These are phyloP conservation scores for Penicillium herquei DNA, from an alignment of 495 filamentous ascomycete genomes.

Conservation along the genomic window DNA sequence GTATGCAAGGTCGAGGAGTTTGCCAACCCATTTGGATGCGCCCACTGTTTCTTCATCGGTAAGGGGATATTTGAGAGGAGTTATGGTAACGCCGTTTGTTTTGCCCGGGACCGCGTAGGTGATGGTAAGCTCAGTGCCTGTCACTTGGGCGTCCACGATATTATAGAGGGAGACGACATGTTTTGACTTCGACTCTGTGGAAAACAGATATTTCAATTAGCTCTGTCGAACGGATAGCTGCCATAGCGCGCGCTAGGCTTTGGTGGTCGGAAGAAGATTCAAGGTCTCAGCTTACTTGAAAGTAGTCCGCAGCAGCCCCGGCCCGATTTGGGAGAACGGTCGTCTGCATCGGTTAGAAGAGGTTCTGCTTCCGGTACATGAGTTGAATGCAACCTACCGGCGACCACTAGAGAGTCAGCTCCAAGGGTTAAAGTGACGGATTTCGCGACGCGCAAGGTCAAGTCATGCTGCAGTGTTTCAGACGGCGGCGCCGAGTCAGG, in stretches of 20 bases:
- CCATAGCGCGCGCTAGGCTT: slow-evolving; percentile 7
- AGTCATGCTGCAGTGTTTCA: slow-evolving; percentile 33
- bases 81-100: slow-evolving; percentile 56
- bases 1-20: slow-evolving; percentile 69
- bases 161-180: slow-evolving; percentile 74
- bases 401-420: slow-evolving; percentile 62
- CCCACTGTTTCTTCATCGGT: slow-evolving; percentile 44
- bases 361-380: slow-evolving; percentile 1
- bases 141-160: slow-evolving; percentile 75
- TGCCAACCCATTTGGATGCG: slow-evolving; percentile 54
- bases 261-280: slow-evolving; percentile 5
- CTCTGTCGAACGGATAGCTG: neutral
- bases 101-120: slow-evolving; percentile 64
- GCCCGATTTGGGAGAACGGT: slow-evolving; percentile 27
- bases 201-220: slow-evolving; percentile 14
- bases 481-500: slow-evolving; percentile 18
- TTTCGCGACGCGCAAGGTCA: slow-evolving; percentile 54
- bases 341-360: slow-evolving; percentile 28
- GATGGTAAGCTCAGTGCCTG: slow-evolving; percentile 62
- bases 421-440: slow-evolving; percentile 61
- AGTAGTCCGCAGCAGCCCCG: slow-evolving; percentile 39
- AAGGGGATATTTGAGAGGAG: slow-evolving; percentile 60
- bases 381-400: slow-evolving; percentile 43
- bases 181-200: slow-evolving; percentile 31
- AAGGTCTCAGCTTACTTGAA: slow-evolving; percentile 29